Evolutionary conservation across 345 rosid genomes (phyloP).

Genomic region (Lagerstroemia speciosa): DNA sequence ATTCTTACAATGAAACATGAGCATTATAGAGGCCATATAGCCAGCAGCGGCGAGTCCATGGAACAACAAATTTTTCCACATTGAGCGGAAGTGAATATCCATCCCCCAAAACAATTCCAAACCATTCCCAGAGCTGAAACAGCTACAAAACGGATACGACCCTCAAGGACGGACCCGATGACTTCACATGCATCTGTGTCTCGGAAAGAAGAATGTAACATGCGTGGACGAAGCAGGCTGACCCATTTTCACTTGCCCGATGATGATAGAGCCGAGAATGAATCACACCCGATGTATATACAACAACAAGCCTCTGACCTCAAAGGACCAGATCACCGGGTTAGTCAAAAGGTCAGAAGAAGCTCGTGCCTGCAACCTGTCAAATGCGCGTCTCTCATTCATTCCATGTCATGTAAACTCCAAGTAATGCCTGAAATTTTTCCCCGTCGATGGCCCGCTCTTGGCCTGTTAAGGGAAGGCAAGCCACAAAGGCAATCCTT

Average conservation of each 20-base stretch:
- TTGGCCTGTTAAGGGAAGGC: constrained; percentile 3
- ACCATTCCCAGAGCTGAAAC: background rate
- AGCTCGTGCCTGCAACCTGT: background rate
- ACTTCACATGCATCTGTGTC: background rate
- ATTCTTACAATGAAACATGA: too few species aligned
- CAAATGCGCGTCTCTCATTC: constrained; percentile 2
- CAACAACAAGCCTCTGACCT: constrained; percentile 40
- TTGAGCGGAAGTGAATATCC: too few species aligned
- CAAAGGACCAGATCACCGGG: constrained; percentile 25
- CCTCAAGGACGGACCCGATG: background rate
- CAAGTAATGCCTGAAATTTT: constrained; percentile 9
- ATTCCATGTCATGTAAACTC: constrained; percentile 11
- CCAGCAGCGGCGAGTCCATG: too few species aligned
- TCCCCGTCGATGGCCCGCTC: constrained; percentile 21
- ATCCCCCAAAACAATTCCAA: too few species aligned
- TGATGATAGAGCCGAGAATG: constrained; percentile 13
- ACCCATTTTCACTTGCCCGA: constrained; percentile 24
- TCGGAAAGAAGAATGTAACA: background rate
- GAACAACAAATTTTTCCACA: too few species aligned
- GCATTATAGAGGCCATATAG: too few species aligned
- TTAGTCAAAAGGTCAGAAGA: constrained; percentile 27
- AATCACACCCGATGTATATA: constrained; percentile 39
- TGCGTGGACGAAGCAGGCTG: background rate
- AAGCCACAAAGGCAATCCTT: constrained; percentile 9
- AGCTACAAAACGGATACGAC: background rate